phyloP scores from a whole-genome alignment of 108 stramenopile genomes.

The Skeletonema tropicum region DNA sequence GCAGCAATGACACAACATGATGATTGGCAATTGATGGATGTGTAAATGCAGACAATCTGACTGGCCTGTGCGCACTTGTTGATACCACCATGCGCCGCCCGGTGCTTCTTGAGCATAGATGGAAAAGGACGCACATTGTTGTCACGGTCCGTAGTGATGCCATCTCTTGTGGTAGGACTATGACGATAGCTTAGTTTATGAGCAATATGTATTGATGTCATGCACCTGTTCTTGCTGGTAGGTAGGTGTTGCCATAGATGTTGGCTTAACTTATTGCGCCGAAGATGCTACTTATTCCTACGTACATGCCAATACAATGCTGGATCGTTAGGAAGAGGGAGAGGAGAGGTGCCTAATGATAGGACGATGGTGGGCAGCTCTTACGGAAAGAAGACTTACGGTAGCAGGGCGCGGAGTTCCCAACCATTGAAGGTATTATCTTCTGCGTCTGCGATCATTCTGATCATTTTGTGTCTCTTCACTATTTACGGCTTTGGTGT shows the following conservation, averaged over 20 bases:
- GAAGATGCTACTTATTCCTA: too few species aligned
- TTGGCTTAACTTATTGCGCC: too few species aligned
- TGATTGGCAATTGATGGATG: constrained; percentile 2
- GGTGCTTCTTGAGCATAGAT: background rate
- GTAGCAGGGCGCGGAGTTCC: background rate
- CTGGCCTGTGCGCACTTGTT: background rate
- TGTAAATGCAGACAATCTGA: background rate
- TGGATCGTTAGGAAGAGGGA: too few species aligned
- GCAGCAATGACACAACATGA: constrained; percentile 1
- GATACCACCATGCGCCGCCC: background rate
- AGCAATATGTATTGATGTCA: background rate
- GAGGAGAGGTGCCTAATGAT: too few species aligned
- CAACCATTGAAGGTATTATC: background rate
- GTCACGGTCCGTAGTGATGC: background rate
- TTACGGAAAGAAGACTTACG: background rate
- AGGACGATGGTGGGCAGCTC: background rate
- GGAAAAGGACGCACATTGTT: constrained; percentile 1
- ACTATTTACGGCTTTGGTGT: background rate
- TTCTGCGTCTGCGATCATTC: background rate
- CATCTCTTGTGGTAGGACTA: background rate
- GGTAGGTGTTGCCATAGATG: too few species aligned
- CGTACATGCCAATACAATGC: too few species aligned
- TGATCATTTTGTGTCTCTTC: background rate
- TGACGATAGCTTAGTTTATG: background rate
- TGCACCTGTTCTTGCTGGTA: too few species aligned